phyloP scores from a whole-genome alignment of 2,329 filamentous ascomycete species.

The Aspergillus hiratsukae region DNA sequence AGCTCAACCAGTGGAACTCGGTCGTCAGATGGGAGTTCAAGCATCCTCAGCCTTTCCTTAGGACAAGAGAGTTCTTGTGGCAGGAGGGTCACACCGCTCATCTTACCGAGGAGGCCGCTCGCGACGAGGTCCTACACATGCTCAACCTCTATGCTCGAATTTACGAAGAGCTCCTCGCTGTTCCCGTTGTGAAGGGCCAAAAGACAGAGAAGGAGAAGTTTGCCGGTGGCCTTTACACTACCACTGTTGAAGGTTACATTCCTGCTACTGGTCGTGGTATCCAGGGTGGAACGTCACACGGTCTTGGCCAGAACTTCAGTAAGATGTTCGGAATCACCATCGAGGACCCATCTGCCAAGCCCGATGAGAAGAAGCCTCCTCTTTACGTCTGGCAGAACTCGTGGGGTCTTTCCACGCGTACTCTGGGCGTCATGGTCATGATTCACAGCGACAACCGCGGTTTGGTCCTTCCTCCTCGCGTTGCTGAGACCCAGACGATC shows the following conservation, averaged over 20 bases:
- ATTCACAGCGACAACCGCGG: slow-evolving; percentile 96
- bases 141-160: slow-evolving; percentile 87
- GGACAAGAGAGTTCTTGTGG: slow-evolving; percentile 95
- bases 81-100: slow-evolving; percentile 96
- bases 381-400: slow-evolving; percentile 97
- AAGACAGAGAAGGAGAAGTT: slow-evolving; percentile 99
- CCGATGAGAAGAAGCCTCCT: slow-evolving; percentile 70
- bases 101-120: slow-evolving; percentile 75
- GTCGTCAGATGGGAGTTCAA: slow-evolving; percentile 97
- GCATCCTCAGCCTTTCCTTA: slow-evolving; percentile 77
- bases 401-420: slow-evolving; percentile 95
- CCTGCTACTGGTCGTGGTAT: slow-evolving; percentile 93
- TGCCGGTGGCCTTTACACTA: slow-evolving; percentile 92
- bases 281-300: slow-evolving; percentile 92
- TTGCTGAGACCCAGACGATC: slow-evolving; percentile 79
- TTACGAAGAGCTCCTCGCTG: slow-evolving; percentile 89
- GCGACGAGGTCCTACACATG: slow-evolving; percentile 84
- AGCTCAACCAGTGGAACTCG: slow-evolving; percentile 97
- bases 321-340: slow-evolving; percentile 99
- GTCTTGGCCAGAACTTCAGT: slow-evolving; percentile 93
- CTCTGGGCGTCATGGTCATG: slow-evolving; percentile 98
- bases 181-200: slow-evolving; percentile 85
- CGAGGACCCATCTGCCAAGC: slow-evolving; percentile 73
- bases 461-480: slow-evolving; percentile 84
- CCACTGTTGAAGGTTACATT: slow-evolving; percentile 95